Percentiles rank a stretch among this genome's conserved stretches.
phyloP scores from a whole-genome alignment of 768 basidiomycete genomes.

The Cyathus striatus region DNA sequence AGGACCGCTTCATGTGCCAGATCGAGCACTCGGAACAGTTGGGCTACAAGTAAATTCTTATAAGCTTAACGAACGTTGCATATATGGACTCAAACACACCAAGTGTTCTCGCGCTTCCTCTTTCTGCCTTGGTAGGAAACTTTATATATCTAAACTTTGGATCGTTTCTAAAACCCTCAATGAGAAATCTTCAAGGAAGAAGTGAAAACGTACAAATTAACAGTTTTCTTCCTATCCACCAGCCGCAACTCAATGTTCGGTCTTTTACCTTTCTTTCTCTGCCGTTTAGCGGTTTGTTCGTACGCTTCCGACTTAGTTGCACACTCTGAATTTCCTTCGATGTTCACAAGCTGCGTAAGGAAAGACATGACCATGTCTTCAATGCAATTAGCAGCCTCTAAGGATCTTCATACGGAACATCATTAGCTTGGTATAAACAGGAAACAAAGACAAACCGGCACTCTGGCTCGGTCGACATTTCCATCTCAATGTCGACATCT shows the following conservation, averaged over 20 bases:
- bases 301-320: slow-evolving; percentile 1
- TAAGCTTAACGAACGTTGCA: slow-evolving; percentile 7
- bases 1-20: slow-evolving; percentile 64
- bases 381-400: slow-evolving; percentile 17
- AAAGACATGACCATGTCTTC: slow-evolving; percentile 31
- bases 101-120: slow-evolving; percentile 33
- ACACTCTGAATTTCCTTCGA: slow-evolving; percentile 3
- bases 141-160: slow-evolving; percentile 18
- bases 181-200: slow-evolving; percentile 1
- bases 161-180: slow-evolving; percentile 6
- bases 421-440: not conserved
- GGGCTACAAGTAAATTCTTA: slow-evolving; percentile 43
- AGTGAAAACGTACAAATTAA: slow-evolving; percentile 4
- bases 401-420: slow-evolving; percentile 1
- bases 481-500: not conserved
- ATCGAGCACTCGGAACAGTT: slow-evolving; percentile 62
- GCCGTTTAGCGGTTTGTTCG: slow-evolving; percentile 4
- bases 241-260: slow-evolving; percentile 27
- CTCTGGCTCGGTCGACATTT: not conserved
- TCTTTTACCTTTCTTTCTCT: slow-evolving; percentile 6
- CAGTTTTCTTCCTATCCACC: slow-evolving; percentile 24
- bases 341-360: slow-evolving; percentile 23
- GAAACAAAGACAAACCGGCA: not conserved
- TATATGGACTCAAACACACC: slow-evolving; percentile 27
- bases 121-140: slow-evolving; percentile 28